Evolutionary conservation across 257 asterid species (phyloP).

Genomic region (Capsicum rhomboideum): DNA sequence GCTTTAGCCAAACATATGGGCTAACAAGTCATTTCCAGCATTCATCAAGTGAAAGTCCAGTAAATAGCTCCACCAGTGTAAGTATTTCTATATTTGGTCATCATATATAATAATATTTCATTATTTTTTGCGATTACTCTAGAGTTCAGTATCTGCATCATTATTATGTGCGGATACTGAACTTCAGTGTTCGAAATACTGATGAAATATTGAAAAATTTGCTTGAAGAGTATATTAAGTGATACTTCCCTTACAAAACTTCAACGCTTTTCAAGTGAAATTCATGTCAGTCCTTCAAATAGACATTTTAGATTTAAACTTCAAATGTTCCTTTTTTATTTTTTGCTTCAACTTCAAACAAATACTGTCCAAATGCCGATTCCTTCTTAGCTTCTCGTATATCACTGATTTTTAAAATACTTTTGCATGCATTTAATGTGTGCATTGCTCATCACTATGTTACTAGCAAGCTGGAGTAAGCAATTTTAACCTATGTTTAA

Average conservation of each 20-base stretch:
- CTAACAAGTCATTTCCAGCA: constrained; percentile 34
- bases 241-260: not conserved
- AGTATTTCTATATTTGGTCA: constrained; percentile 1
- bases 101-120: not conserved
- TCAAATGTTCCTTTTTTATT: not conserved
- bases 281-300: not conserved
- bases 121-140: not conserved
- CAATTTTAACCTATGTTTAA: not conserved
- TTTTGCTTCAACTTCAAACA: not conserved
- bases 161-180: not conserved
- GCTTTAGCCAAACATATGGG: constrained; percentile 16
- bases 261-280: not conserved
- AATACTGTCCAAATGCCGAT: not conserved
- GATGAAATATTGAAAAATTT: not conserved
- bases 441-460: not conserved
- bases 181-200: not conserved
- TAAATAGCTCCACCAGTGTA: constrained; percentile 33
- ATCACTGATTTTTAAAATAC: too few species aligned
- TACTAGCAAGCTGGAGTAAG: not conserved
- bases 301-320: not conserved
- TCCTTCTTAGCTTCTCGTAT: not conserved
- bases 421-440: constrained; percentile 11
- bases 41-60: constrained; percentile 27
- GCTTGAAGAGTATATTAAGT: not conserved
- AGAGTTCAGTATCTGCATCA: not conserved